Percentiles rank a stretch among this genome's conserved stretches.
Evolutionary conservation across 1,284 basidiomycete species (phyloP).

Genomic region (Austroboletus niveus): DNA sequence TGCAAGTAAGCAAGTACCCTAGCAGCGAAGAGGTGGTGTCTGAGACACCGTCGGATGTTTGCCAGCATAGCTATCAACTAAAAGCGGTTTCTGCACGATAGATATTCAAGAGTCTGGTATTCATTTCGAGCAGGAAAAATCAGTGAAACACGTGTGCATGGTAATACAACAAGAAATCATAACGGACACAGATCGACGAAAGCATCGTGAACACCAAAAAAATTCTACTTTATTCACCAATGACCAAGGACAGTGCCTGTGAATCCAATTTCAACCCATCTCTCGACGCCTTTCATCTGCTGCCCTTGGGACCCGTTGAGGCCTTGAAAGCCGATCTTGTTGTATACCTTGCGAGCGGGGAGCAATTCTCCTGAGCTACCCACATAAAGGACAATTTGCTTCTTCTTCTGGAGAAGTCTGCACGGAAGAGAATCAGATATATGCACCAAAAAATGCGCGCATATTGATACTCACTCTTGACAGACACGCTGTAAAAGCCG

Average conservation of each 20-base stretch:
- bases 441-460: not conserved
- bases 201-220: not conserved
- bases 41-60: too few relatives aligned
- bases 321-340: slow-evolving; percentile 25
- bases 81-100: too few relatives aligned
- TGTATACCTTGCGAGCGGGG: slow-evolving; percentile 22
- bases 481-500: slow-evolving; percentile 45
- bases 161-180: too few relatives aligned
- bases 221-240: slow-evolving; percentile 6
- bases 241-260: slow-evolving; percentile 11
- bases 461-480: slow-evolving; percentile 33
- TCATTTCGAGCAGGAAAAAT: too few relatives aligned
- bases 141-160: too few relatives aligned
- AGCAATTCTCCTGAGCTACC: slow-evolving; percentile 29
- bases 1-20: too few relatives aligned
- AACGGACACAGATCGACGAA: not conserved
- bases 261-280: slow-evolving; percentile 24
- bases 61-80: too few relatives aligned
- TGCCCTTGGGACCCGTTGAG: slow-evolving; percentile 10
- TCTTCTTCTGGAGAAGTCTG: slow-evolving; percentile 35
- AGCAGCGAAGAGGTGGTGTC: too few relatives aligned
- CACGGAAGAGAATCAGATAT: not conserved
- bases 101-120: too few relatives aligned
- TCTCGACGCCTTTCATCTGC: slow-evolving; percentile 16
- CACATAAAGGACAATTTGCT: slow-evolving; percentile 50